Percentiles rank a stretch among this genome's conserved stretches.
phyloP scores from a whole-genome alignment of 2,329 filamentous ascomycete species.

The Exophiala bonariae region DNA sequence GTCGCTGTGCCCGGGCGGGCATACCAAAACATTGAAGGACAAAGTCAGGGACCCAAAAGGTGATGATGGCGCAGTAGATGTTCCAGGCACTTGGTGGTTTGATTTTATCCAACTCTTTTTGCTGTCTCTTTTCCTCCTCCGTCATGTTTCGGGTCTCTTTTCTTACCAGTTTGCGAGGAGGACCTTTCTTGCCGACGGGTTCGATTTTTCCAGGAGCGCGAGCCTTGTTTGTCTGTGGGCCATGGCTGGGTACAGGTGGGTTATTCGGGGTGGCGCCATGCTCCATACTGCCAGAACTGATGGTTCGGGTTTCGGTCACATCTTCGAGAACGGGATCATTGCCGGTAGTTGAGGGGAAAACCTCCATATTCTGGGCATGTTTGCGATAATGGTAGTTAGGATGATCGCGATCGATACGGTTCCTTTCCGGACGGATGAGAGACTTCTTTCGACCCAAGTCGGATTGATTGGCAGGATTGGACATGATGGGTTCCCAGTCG shows the following conservation, averaged over 20 bases:
- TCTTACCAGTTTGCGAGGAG: constrained; percentile 65
- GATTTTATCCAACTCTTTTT: constrained; percentile 63
- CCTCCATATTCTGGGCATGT: constrained; percentile 89
- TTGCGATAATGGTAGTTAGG: constrained; percentile 95
- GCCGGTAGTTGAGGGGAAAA: constrained; percentile 86
- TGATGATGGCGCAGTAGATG: constrained; percentile 89
- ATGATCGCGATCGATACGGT: constrained; percentile 79
- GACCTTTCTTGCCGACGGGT: constrained; percentile 34
- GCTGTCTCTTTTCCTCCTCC: constrained; percentile 60
- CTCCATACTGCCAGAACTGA: constrained; percentile 65
- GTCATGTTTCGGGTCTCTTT: constrained; percentile 56
- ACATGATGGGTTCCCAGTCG: constrained; percentile 58
- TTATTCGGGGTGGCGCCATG: constrained; percentile 42
- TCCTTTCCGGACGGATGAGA: constrained; percentile 84
- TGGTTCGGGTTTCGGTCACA: constrained; percentile 51
- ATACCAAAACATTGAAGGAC: constrained; percentile 83
- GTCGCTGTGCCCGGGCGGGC: constrained; percentile 78
- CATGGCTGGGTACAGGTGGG: constrained; percentile 15
- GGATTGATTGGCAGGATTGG: constrained; percentile 34
- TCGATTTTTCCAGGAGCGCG: constrained; percentile 30
- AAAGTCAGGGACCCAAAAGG: constrained; percentile 90
- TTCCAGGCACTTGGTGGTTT: constrained; percentile 89
- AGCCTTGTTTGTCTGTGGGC: constrained; percentile 30
- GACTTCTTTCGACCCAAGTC: constrained; percentile 75
- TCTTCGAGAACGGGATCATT: constrained; percentile 86